Evolutionary conservation across 164 flowering plant genomes (phyloP), one percentile per base, ranked within the genome.

Genomic region (Umbilicus rupestris): DNA sequence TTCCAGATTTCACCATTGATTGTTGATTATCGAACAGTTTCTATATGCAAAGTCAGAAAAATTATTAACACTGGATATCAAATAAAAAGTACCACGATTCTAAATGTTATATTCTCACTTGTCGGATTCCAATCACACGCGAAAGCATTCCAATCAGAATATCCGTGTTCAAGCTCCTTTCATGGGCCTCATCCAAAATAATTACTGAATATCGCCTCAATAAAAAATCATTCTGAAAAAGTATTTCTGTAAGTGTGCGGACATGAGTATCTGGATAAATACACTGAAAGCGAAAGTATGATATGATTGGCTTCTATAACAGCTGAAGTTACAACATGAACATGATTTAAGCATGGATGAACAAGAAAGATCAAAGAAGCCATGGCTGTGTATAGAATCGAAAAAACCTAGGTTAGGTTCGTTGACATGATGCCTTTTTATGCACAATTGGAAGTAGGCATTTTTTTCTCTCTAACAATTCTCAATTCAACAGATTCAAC

Each of bases 181-280:
- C 97, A 78, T 95, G 99, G 75, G 97, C 99, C 80, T 95, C 99
- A 73, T 95, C 99, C 70, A 95, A 81, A 70, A 95, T 78, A 65
- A 92, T 74, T 50, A 88, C 82, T 9, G 99, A 89, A 75, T 92
- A 95, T 6, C 80, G 85, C 72, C 69, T 92, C 76, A 95, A 71
- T 49, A 80, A 73, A 78, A 92, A 77, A 79, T 95, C 96, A 81
- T 74, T 81, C 97, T 95, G 88, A 80, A 82, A 1, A 60, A 73
- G 0, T 16, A 11, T 11, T 52, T 26, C 6, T 52, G 24, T 52
- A 24, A 22, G 58, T 52, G 7, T 20, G 58, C 30, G 24, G 30
- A 52, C 14, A 24, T 17, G 30, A 52, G 15, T 22, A 26, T 26
- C 58, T 28, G 60, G 35, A 20, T 31, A 55, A 33, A 35, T 7